Conservation (phyloP, 2,329 filamentous ascomycete genomes). For the Didymella lethalis region DNA sequence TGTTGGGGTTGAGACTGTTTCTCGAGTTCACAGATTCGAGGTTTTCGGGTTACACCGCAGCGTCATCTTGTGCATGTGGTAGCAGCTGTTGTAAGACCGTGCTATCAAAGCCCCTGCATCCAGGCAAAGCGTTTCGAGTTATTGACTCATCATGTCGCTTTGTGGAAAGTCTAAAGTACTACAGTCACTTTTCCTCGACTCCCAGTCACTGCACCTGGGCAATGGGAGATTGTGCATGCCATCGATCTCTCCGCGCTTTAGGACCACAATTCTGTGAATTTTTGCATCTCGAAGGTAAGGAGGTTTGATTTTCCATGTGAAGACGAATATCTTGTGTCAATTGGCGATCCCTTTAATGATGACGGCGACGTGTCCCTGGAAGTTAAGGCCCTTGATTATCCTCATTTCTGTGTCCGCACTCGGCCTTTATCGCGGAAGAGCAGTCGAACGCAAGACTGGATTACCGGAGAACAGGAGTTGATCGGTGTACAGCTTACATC, state of each 20-base stretch:
- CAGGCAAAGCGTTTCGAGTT: neutral
- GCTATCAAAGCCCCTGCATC: constrained; percentile 13
- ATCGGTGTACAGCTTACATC: no score
- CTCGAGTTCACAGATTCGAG: constrained; percentile 6
- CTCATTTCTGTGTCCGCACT: no score
- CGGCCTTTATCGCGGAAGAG: no score
- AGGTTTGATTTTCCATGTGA: neutral
- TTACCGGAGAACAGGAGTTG: no score
- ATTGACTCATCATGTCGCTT: neutral
- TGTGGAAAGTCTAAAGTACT: neutral
- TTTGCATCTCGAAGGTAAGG: neutral
- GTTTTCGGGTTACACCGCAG: constrained; percentile 11
- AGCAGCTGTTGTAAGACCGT: constrained; percentile 15
- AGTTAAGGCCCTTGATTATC: no score
- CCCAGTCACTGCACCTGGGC: neutral
- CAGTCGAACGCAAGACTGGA: no score
- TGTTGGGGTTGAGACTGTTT: constrained; percentile 15
- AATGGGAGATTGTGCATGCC: no score
- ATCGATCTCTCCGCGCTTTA: neutral
- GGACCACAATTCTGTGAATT: neutral
- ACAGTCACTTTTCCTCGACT: neutral
- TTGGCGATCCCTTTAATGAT: neutral
- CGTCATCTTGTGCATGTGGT: constrained; percentile 15
- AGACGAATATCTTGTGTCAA: neutral
- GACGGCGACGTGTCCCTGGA: neutral